Base-by-base conservation (phyloP, 352 stramenopile genomes). In the Discostella stelligera region DNA sequence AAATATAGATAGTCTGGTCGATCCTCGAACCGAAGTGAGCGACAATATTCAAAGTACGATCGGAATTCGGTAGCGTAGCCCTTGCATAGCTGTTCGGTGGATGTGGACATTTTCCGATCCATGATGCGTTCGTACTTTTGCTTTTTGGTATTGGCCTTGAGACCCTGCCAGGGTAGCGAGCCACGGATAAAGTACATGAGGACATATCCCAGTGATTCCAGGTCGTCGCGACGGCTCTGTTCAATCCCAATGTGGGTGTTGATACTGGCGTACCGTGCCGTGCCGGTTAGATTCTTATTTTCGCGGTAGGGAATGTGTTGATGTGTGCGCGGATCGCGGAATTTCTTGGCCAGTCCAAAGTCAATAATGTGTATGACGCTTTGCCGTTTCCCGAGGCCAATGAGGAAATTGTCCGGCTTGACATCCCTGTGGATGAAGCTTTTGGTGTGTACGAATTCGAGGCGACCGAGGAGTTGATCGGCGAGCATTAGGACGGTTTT, bases 21-120 rank as follows among this genome's bases (percentile, higher is more conserved):
- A 83, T 97, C 95, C 68, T 97, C 95, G 82, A 98, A 98, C 56
- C 94, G 84, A 8, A 98, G 86, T 14, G 84, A 91, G 23, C 95
- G 90, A 80, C 94, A 97, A 79, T 98, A 98, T 82, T 98, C 96
- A 84, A 99, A 98, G 91, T 99, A 99, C 8, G 93, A 96, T 54
- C 95, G 92, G 85, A 99, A 98, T 83, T 99, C 96, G 11, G 95
- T 96, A 16, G 87, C 79, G 66, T 90, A 94, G 27, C 87, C 87
- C 70, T 93, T 92, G 74, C 88, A 95, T 23, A 93, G 80, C 75
- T 93, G 85, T 74, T 96, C 92, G 0, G 90, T 95, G 37, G 85
- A 93, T 2, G 90, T 95, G 18, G 80, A 93, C 92, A 98, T 97
- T 85, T 98, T 98, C 54, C 94, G 92, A 74, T 98, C 95, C 94